Evolutionary conservation across 164 flowering plant species (phyloP), one percentile per base, ranked within the genome.

Genomic region (Dillenia turbinata): DNA sequence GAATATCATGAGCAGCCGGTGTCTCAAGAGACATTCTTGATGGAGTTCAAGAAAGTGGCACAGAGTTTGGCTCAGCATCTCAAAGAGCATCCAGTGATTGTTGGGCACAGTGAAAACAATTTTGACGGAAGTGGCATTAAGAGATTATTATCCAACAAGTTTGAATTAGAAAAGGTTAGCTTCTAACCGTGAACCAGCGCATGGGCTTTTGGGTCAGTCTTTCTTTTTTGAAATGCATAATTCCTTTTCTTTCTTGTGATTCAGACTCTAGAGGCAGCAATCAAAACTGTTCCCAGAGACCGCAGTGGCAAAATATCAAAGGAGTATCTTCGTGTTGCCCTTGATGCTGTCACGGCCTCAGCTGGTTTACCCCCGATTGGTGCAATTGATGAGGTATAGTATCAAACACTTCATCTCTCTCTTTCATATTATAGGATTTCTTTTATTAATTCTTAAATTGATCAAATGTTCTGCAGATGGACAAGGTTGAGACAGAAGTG

Each of bases 311-410:
- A 77, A 71, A 14, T 81, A 19, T 76, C 93, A 10, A 91, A 88
- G 81, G 90, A 83, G 62, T 80, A 76, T 59, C 65, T 89, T 49
- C 80, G 80, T 0, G 68, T 83, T 1, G 92, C 84, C 0, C 71
- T 91, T 52, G 96, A 89, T 71, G 61, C 57, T 3, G 3, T 91
- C 51, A 95, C 79, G 19, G 80, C 96, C 16, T 76, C 93, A 9
- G 93, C 93, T 51, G 88, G 86, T 46, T 75, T 94, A 66, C 96
- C 99, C 54, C 96, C 97, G n/a, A 49, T 75, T 45, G 96, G 99
- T 43, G 93, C 90, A 9, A 68, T 89, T 47, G 78, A 74, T 22
- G 79, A 91, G 98, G 98, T 94, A 71, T 7, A 97, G 98, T 94
- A 60, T 12, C 17, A 15, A 14, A 6, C 17, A 10, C 6, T 9